Evolutionary conservation across 176 grass and related monocot species (phyloP).

Genomic region (Carex kokanica): DNA sequence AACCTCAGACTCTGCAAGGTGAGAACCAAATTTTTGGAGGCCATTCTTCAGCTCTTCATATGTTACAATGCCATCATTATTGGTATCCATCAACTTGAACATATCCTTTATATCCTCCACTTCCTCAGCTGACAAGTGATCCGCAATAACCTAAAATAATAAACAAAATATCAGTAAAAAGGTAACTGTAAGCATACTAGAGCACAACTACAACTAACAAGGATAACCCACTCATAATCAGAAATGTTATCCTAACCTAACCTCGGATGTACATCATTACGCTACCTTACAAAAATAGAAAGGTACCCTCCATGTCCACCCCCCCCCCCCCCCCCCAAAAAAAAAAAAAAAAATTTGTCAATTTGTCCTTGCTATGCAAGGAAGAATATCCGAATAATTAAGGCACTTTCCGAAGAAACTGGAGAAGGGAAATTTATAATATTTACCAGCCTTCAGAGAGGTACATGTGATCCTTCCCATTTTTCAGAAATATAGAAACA

Average conservation of each 20-base stretch:
- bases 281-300: not conserved
- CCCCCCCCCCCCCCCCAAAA: not conserved
- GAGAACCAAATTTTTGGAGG: conserved; percentile 92
- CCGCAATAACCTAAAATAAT: conserved; percentile 75
- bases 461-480: not conserved
- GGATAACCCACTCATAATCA: not conserved
- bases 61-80: conserved; percentile 93
- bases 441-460: not conserved
- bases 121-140: conserved; percentile 97
- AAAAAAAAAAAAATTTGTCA: not conserved
- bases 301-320: not conserved
- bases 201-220: not conserved
- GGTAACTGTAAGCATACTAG: not conserved
- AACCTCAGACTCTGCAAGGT: conserved; percentile 86
- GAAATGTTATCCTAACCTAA: not conserved
- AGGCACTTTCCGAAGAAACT: not conserved
- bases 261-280: not conserved
- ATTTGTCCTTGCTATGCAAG: not conserved
- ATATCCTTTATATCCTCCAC: conserved; percentile 99
- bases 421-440: not conserved
- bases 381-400: not conserved
- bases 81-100: conserved; percentile 97
- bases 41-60: conserved; percentile 85
- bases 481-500: not conserved
- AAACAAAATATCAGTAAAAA: not conserved